A percentile compares a stretch with the other conserved stretches of the same genome.
phyloP scores from a whole-genome alignment of 805 yeast species.

The Candida khao-thaluensis region DNA sequence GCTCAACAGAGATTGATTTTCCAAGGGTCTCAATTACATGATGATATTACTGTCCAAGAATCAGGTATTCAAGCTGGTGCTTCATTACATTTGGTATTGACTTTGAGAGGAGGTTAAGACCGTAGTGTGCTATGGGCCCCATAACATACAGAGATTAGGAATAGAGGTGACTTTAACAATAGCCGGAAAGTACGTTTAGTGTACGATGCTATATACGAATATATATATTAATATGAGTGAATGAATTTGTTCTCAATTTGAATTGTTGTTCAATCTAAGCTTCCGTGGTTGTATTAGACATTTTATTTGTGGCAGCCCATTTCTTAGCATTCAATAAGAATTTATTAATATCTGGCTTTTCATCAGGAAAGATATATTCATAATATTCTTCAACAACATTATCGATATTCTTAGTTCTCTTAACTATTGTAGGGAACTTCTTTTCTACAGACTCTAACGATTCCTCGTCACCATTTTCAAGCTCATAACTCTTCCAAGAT shows the following conservation, averaged over 20 bases:
- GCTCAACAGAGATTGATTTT: slow-evolving; percentile 89
- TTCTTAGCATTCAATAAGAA: slow-evolving; percentile 45
- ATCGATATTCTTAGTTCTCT: slow-evolving; percentile 41
- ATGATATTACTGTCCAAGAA: slow-evolving; percentile 67
- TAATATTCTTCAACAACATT: slow-evolving; percentile 53
- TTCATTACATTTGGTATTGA: slow-evolving; percentile 84
- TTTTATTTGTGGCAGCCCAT: no score
- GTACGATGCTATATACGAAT: background rate
- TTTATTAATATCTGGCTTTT: slow-evolving; percentile 37
- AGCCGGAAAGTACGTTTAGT: no score
- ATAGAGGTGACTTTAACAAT: no score
- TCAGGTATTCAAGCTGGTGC: slow-evolving; percentile 84
- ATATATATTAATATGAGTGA: background rate
- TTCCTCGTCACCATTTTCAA: slow-evolving; percentile 52
- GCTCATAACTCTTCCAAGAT: slow-evolving; percentile 65
- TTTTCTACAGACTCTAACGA: slow-evolving; percentile 34
- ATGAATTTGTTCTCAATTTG: no score
- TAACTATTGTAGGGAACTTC: slow-evolving; percentile 56
- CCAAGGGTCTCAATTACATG: slow-evolving; percentile 91
- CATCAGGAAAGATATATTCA: slow-evolving; percentile 71
- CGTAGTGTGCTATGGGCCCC: no score
- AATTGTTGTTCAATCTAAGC: no score
- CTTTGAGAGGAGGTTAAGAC: slow-evolving; percentile 87
- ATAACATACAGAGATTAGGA: no score
- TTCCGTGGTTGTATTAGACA: no score